These are phyloP conservation scores for Neodidymelliopsis sp. DNA, from an alignment of 2,329 filamentous ascomycete species.

Conservation along the genomic window DNA sequence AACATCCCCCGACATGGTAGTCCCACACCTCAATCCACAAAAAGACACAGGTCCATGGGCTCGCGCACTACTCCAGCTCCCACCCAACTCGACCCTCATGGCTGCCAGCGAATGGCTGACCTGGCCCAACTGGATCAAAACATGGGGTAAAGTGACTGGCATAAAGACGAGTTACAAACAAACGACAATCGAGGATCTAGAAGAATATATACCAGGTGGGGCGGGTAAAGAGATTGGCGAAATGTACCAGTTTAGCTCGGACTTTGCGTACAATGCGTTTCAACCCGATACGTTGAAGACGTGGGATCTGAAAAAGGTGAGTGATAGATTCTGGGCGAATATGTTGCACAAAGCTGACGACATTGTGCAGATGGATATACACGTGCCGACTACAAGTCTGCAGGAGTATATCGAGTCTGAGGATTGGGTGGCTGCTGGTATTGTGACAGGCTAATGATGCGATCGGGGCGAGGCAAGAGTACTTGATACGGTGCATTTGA, in stretches of 20 bases:
- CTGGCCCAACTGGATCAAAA: conserved; percentile 29
- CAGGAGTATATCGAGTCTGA: conserved; percentile 21
- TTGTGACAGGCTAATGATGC: not conserved
- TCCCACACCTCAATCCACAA: conserved; percentile 24
- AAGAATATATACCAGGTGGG: conserved; percentile 26
- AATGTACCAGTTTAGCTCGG: conserved; percentile 36
- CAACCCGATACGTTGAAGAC: conserved; percentile 25
- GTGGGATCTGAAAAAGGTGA: conserved; percentile 22
- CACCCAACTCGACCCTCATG: conserved; percentile 34
- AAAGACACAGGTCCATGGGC: conserved; percentile 30
- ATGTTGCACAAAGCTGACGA: not conserved
- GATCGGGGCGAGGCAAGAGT: not conserved
- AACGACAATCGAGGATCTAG: conserved; percentile 24
- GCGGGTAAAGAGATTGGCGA: conserved; percentile 38
- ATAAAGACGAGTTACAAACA: conserved; percentile 29
- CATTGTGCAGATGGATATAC: conserved; percentile 17
- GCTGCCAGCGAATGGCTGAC: conserved; percentile 28
- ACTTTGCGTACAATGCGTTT: conserved; percentile 45
- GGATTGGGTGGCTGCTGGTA: conserved; percentile 31
- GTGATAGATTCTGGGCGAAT: not conserved
- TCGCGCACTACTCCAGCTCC: conserved; percentile 25
- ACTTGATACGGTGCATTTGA: too few relatives aligned
- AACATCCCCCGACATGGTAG: conserved; percentile 13
- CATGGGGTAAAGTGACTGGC: conserved; percentile 32
- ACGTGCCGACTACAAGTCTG: conserved; percentile 18